phyloP scores from a whole-genome alignment of 352 stramenopile species.

The Globisporangium cystogenes region DNA sequence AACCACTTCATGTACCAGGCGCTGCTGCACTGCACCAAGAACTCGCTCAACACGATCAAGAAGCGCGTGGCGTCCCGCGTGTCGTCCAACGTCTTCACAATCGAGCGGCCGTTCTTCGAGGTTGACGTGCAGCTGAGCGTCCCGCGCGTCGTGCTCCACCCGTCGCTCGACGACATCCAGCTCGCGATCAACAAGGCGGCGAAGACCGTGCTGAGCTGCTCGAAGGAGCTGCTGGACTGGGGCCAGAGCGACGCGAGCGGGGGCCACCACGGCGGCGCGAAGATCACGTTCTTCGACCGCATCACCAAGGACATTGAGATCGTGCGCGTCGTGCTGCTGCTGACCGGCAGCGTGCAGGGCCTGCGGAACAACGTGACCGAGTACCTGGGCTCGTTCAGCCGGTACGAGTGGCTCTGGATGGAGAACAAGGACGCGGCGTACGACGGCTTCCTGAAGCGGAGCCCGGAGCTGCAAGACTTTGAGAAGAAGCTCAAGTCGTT shows the following conservation, averaged over 20 bases:
- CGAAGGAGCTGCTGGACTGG: conserved; percentile 96
- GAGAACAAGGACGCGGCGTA: conserved; percentile 96
- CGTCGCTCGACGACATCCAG: conserved; percentile 97
- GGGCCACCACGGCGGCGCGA: conserved; percentile 6
- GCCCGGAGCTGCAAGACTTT: conserved; percentile 95
- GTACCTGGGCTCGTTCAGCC: conserved; percentile 93
- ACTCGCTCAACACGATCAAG: conserved; percentile 98
- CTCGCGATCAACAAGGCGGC: conserved; percentile 97
- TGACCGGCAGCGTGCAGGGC: conserved; percentile 97
- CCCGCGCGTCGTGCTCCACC: conserved; percentile 91
- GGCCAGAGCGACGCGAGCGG: conserved; percentile 60
- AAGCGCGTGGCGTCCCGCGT: conserved; percentile 94
- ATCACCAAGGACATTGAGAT: conserved; percentile 99
- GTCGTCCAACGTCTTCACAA: conserved; percentile 84
- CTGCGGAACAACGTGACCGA: conserved; percentile 97
- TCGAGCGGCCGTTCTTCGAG: conserved; percentile 97
- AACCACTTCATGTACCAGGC: conserved; percentile 99
- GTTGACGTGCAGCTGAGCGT: conserved; percentile 96
- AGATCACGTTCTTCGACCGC: conserved; percentile 95
- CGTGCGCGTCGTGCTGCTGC: conserved; percentile 94
- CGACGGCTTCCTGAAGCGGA: conserved; percentile 92
- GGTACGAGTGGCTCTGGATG: conserved; percentile 98
- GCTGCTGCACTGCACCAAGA: conserved; percentile 96
- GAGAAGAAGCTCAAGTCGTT: conserved; percentile 97
- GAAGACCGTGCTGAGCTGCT: conserved; percentile 95